phyloP scores from a whole-genome alignment of 2,329 filamentous ascomycete genomes.

The Colletotrichum noveboracense region DNA sequence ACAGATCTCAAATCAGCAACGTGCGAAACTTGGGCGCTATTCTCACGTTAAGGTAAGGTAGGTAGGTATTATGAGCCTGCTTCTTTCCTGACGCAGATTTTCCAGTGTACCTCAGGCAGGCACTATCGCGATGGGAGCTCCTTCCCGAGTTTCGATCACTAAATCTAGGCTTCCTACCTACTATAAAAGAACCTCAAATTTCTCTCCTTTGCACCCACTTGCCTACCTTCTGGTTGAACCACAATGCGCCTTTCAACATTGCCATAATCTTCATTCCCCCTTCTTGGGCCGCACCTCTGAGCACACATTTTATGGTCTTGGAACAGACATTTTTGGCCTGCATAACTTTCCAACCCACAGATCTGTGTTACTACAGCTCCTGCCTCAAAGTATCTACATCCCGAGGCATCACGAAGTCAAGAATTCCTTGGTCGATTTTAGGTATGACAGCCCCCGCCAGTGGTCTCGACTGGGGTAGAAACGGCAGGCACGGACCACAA shows the following conservation, averaged over 20 bases:
- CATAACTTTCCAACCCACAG: background rate
- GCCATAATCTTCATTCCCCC: background rate
- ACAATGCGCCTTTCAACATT: background rate
- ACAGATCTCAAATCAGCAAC: too few relatives aligned
- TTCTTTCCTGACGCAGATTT: background rate
- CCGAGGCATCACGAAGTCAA: background rate
- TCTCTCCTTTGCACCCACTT: background rate
- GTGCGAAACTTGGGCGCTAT: too few relatives aligned
- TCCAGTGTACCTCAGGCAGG: background rate
- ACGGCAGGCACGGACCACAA: constrained; percentile 8
- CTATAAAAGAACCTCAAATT: background rate
- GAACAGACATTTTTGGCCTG: background rate
- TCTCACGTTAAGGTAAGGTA: too few relatives aligned
- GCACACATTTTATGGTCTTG: background rate
- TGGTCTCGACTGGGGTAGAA: constrained; percentile 8
- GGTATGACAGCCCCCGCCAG: constrained; percentile 6
- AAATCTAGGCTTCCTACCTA: background rate
- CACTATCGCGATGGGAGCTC: background rate
- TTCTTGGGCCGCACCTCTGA: background rate
- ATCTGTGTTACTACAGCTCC: background rate
- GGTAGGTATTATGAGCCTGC: background rate
- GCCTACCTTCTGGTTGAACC: background rate
- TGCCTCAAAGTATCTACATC: background rate
- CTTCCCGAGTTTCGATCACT: background rate
- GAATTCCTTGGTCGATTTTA: background rate